Conservation (phyloP, 1,284 basidiomycete species). For the Microbotryum violaceum region DNA sequence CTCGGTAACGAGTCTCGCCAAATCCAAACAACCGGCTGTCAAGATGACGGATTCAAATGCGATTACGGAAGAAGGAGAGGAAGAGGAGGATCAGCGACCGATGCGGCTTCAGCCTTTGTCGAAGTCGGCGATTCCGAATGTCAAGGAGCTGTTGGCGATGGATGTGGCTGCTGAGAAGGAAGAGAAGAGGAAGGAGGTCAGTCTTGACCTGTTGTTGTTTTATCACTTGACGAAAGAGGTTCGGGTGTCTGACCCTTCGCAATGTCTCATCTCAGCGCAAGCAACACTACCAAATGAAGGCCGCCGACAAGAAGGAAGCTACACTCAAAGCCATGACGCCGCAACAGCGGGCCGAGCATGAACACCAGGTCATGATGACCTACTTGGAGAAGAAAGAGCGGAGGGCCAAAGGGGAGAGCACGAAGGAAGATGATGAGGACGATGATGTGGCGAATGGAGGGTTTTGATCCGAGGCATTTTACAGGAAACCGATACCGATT, state of each 20-base stretch:
- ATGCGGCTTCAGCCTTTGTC: slow-evolving; percentile 17
- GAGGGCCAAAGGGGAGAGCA: neutral
- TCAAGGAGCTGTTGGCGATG: slow-evolving; percentile 25
- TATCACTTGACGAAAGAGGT: neutral
- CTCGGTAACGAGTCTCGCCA: slow-evolving; percentile 17
- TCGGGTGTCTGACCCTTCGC: neutral
- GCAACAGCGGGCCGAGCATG: slow-evolving; percentile 10
- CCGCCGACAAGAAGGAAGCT: slow-evolving; percentile 7
- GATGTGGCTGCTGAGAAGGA: slow-evolving; percentile 24
- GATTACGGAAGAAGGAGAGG: neutral
- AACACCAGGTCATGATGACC: slow-evolving; percentile 11
- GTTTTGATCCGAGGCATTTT: too few relatives aligned
- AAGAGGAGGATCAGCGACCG: neutral
- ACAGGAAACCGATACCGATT: too few relatives aligned
- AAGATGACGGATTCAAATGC: neutral
- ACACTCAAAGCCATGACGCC: slow-evolving; percentile 11
- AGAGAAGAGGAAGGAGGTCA: slow-evolving; percentile 22
- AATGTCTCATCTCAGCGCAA: slow-evolving; percentile 7
- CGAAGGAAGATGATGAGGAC: neutral
- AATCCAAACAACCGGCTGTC: slow-evolving; percentile 5
- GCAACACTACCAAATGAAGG: slow-evolving; percentile 7
- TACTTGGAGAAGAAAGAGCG: slow-evolving; percentile 14
- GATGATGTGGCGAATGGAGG: neutral
- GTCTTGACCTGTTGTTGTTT: neutral
- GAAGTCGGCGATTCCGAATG: slow-evolving; percentile 12